phyloP scores from a whole-genome alignment of 495 filamentous ascomycete genomes.

The Aspergillus steynii region DNA sequence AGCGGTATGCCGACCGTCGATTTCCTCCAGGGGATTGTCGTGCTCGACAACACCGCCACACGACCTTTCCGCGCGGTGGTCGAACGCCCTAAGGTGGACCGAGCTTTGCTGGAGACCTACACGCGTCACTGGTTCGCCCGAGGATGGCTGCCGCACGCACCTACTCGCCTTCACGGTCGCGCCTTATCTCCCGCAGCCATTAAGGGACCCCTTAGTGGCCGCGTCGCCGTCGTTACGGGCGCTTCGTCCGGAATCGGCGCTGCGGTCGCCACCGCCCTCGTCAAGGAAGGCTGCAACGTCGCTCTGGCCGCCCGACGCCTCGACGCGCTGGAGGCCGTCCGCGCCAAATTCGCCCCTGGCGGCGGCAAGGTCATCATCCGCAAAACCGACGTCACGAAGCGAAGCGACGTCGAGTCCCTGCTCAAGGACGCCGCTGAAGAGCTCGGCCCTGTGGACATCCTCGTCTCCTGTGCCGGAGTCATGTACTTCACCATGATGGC shows the following conservation, averaged over 20 bases:
- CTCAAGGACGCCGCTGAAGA: slow-evolving; percentile 49
- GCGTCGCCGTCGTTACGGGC: slow-evolving; percentile 52
- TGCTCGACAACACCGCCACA: slow-evolving; percentile 60
- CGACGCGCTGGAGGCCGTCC: slow-evolving; percentile 58
- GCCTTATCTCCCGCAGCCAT: slow-evolving; percentile 33
- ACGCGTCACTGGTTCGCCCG: slow-evolving; percentile 68
- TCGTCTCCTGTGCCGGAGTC: slow-evolving; percentile 68
- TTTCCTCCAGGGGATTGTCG: slow-evolving; percentile 56
- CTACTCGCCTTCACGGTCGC: slow-evolving; percentile 39
- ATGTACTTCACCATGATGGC: slow-evolving; percentile 80
- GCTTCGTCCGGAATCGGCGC: slow-evolving; percentile 53
- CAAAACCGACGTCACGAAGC: slow-evolving; percentile 62
- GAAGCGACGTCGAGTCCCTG: slow-evolving; percentile 55
- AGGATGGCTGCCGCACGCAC: slow-evolving; percentile 62
- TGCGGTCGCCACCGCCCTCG: slow-evolving; percentile 49
- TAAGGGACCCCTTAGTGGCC: slow-evolving; percentile 52
- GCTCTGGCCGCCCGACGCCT: slow-evolving; percentile 63
- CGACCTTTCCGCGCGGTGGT: slow-evolving; percentile 55
- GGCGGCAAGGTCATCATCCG: slow-evolving; percentile 58
- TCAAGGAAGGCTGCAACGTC: slow-evolving; percentile 59
- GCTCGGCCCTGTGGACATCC: slow-evolving; percentile 64
- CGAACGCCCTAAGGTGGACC: slow-evolving; percentile 61
- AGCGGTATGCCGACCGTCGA: slow-evolving; percentile 67
- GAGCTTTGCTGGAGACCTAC: slow-evolving; percentile 61
- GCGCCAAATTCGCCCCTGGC: slow-evolving; percentile 45